phyloP scores from a whole-genome alignment of 106 monocot species.

The Hemerocallis citrina region DNA sequence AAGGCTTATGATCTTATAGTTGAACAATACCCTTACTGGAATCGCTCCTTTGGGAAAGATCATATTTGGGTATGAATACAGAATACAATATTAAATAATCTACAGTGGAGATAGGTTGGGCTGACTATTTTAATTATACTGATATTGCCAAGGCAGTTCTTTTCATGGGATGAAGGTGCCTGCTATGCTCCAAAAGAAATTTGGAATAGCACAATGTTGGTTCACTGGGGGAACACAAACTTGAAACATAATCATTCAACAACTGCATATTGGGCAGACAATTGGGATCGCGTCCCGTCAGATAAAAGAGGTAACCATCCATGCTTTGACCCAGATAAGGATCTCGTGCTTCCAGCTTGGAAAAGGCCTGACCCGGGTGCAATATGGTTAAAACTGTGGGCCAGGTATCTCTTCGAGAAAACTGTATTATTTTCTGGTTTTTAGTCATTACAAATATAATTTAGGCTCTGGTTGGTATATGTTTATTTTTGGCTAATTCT shows the following conservation, averaged over 20 bases:
- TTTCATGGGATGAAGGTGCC: slow-evolving; percentile 99
- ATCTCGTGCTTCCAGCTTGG: slow-evolving; percentile 97
- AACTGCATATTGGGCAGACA: slow-evolving; percentile 82
- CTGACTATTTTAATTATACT: slow-evolving; percentile 9
- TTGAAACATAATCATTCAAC: slow-evolving; percentile 88
- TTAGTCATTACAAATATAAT: not conserved
- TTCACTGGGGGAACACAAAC: slow-evolving; percentile 99
- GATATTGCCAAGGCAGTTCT: slow-evolving; percentile 45
- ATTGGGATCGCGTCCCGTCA: slow-evolving; percentile 65
- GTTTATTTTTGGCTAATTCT: no score
- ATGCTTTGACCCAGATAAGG: slow-evolving; percentile 86
- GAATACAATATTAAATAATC: not conserved
- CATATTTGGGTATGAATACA: slow-evolving; percentile 82
- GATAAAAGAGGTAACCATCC: slow-evolving; percentile 79
- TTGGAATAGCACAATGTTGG: slow-evolving; percentile 97
- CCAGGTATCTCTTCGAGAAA: slow-evolving; percentile 33
- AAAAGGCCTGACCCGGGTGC: slow-evolving; percentile 59
- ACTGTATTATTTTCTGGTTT: not conserved
- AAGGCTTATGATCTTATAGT: slow-evolving; percentile 78
- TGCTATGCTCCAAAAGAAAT: slow-evolving; percentile 98
- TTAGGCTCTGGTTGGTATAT: no score
- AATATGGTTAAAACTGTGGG: slow-evolving; percentile 62
- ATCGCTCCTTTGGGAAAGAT: slow-evolving; percentile 78
- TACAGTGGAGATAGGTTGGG: not conserved
- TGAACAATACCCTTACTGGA: slow-evolving; percentile 88